Evolutionary conservation across 2,329 filamentous ascomycete species (phyloP).

Genomic region (Sarocladium kiliense): DNA sequence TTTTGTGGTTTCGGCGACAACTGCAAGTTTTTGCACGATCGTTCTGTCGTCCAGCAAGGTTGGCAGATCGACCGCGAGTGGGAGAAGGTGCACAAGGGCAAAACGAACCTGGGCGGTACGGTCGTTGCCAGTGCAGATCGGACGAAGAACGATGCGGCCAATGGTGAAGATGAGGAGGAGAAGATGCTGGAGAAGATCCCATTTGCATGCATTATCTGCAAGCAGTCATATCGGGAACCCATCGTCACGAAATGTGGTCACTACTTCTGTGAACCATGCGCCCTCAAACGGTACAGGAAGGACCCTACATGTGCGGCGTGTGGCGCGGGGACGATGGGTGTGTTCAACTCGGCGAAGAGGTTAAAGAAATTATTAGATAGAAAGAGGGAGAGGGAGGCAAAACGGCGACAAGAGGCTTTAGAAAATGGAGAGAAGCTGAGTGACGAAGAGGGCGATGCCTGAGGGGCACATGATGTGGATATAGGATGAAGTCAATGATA

Average conservation of each 20-base stretch:
- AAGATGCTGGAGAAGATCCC: conserved; percentile 77
- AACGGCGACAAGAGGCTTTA: conserved; percentile 48
- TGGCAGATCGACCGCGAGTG: conserved; percentile 96
- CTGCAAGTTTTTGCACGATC: conserved; percentile 75
- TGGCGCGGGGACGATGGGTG: conserved; percentile 76
- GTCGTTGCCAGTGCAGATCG: conserved; percentile 56
- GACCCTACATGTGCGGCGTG: conserved; percentile 85
- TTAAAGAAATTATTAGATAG: conserved; percentile 74
- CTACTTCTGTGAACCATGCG: conserved; percentile 92
- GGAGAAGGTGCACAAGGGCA: conserved; percentile 76
- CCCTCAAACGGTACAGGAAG: conserved; percentile 78
- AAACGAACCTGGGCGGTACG: conserved; percentile 57
- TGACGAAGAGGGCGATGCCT: conserved; percentile 18
- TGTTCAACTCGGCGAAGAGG: conserved; percentile 84
- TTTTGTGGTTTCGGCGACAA: conserved; percentile 49
- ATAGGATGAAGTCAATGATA: conserved; percentile 4
- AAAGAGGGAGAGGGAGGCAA: conserved; percentile 59
- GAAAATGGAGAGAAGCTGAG: conserved; percentile 46
- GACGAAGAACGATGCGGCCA: conserved; percentile 21
- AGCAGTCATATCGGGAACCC: conserved; percentile 69
- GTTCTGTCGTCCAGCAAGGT: conserved; percentile 80
- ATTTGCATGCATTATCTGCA: conserved; percentile 85
- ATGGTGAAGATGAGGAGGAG: conserved; percentile 55
- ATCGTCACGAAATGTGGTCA: conserved; percentile 88
- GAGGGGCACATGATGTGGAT: not conserved